phyloP scores from a whole-genome alignment of 345 rosid genomes.

The Diplotaxis tenuifolia region DNA sequence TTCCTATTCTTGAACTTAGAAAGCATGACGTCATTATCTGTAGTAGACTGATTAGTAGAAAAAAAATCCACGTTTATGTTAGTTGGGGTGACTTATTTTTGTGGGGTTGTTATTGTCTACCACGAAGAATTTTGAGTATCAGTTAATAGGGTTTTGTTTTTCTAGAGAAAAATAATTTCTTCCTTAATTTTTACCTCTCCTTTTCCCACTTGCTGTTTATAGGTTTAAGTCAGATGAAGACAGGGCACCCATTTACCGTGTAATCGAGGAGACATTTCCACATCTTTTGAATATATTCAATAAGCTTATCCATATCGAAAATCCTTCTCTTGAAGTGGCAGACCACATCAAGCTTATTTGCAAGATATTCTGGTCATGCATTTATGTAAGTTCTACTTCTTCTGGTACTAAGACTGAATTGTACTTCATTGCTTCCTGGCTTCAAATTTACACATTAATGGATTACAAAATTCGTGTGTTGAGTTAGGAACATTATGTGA shows the following conservation, averaged over 20 bases:
- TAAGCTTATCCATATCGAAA: slow-evolving; percentile 70
- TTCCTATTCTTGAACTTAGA: neutral
- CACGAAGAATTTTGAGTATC: neutral
- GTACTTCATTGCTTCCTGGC: slow-evolving; percentile 7
- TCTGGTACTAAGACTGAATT: neutral
- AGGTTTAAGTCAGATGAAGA: slow-evolving; percentile 99
- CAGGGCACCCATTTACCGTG: slow-evolving; percentile 77
- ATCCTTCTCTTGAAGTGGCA: slow-evolving; percentile 85
- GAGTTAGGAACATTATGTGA: neutral
- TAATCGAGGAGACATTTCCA: slow-evolving; percentile 83
- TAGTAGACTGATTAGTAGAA: slow-evolving; percentile 3
- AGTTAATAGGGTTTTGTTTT: neutral
- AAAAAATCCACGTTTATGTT: neutral
- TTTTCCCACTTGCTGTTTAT: slow-evolving; percentile 13
- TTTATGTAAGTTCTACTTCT: slow-evolving; percentile 68
- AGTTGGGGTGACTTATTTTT: neutral
- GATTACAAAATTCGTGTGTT: neutral
- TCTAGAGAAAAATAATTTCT: neutral
- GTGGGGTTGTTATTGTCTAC: slow-evolving; percentile 1
- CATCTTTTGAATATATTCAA: slow-evolving; percentile 77
- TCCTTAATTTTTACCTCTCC: neutral
- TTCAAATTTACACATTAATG: neutral
- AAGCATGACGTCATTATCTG: neutral
- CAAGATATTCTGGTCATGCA: slow-evolving; percentile 98
- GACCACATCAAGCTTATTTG: slow-evolving; percentile 96